These are phyloP conservation scores for Termitomyces sp. DNA, from an alignment of 768 basidiomycete genomes.

Conservation along the genomic window DNA sequence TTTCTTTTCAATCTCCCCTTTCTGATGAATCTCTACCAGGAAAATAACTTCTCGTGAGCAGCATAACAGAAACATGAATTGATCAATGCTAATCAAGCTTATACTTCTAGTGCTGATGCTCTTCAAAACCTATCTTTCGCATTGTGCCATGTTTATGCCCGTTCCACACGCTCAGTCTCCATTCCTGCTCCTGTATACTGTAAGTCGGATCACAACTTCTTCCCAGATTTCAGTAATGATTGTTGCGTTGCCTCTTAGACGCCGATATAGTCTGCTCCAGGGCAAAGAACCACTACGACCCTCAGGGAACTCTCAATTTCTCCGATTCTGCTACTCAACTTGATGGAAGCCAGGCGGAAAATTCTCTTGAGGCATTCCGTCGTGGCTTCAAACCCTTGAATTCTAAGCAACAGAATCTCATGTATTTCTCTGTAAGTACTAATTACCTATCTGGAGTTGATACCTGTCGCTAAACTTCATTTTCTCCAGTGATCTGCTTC, in stretches of 20 bases:
- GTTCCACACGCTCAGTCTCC: conserved; percentile 77
- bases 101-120: conserved; percentile 43
- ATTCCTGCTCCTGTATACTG: conserved; percentile 84
- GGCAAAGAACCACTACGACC: conserved; percentile 79
- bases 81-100: neutral
- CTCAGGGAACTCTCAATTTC: conserved; percentile 52
- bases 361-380: conserved; percentile 45
- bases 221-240: neutral
- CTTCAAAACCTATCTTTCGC: conserved; percentile 69
- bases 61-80: neutral
- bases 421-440: conserved; percentile 41
- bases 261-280: conserved; percentile 54
- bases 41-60: conserved; percentile 59
- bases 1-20: neutral
- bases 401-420: conserved; percentile 40
- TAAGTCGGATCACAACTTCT: conserved; percentile 27
- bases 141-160: conserved; percentile 52
- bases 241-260: conserved; percentile 5
- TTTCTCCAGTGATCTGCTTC: neutral
- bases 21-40: conserved; percentile 20
- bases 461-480: neutral
- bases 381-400: conserved; percentile 57
- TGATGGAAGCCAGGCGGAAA: conserved; percentile 36
- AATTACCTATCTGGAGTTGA: neutral
- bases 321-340: conserved; percentile 55